Percentiles rank a stretch among this genome's conserved stretches.
phyloP scores from a whole-genome alignment of 1,284 basidiomycete species.

The Thelephora terrestris region DNA sequence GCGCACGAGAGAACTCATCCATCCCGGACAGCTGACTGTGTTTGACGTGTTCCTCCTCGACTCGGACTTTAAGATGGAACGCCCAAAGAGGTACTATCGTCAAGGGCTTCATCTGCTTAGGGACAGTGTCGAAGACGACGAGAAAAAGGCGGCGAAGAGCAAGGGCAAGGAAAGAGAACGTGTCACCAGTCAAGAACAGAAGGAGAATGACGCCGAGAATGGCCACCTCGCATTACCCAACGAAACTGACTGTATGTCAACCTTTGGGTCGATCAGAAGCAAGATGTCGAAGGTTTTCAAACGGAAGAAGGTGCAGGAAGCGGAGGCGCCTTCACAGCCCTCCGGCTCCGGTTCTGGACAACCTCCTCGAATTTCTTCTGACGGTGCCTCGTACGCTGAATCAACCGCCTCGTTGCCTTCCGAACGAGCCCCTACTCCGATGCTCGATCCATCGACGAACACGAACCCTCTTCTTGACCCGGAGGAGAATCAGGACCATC shows the following conservation, averaged over 20 bases:
- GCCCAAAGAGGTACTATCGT: constrained; percentile 67
- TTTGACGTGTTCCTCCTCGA: constrained; percentile 96
- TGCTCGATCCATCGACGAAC: constrained; percentile 72
- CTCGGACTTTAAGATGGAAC: constrained; percentile 80
- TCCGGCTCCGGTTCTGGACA: constrained; percentile 1
- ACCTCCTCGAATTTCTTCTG: constrained; percentile 15
- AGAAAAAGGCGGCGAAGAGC: constrained; percentile 10
- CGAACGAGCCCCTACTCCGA: constrained; percentile 27
- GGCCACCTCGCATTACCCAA: constrained; percentile 17
- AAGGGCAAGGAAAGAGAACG: constrained; percentile 12
- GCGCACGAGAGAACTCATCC: constrained; percentile 1
- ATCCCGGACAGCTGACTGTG: constrained; percentile 44
- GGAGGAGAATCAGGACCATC: constrained; percentile 19
- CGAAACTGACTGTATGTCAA: constrained; percentile 24
- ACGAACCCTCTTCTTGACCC: constrained; percentile 37
- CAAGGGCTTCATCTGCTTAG: constrained; percentile 60
- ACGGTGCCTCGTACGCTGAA: constrained; percentile 21
- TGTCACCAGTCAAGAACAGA: constrained; percentile 7
- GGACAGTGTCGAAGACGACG: constrained; percentile 19
- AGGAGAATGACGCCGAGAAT: constrained; percentile 11
- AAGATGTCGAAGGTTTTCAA: constrained; percentile 39
- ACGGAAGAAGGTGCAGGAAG: neutral
- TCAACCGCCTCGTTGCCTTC: constrained; percentile 16
- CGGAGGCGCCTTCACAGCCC: neutral
- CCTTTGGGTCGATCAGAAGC: constrained; percentile 42